Conservation (phyloP, 169 alveolate genomes). For the Plasmodium yoelii region DNA sequence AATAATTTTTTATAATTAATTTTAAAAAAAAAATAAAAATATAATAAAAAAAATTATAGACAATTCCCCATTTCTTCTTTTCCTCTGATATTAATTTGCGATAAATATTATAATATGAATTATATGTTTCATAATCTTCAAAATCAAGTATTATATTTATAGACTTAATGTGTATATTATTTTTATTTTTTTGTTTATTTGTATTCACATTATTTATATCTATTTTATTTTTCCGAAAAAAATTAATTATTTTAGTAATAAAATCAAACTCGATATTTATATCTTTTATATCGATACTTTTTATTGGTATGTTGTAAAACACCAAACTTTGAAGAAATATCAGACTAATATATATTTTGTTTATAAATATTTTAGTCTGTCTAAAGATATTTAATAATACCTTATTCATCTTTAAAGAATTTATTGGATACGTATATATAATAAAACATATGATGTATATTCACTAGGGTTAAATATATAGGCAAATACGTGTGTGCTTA, state of each 20-base stretch:
- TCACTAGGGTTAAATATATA: not conserved
- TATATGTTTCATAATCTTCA: constrained; percentile 14
- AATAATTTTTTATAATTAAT: constrained; percentile 32
- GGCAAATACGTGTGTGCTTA: not conserved
- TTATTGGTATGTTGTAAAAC: constrained; percentile 34
- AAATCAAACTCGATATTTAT: constrained; percentile 25
- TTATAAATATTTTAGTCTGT: constrained; percentile 25
- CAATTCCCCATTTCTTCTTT: not conserved
- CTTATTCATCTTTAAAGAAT: constrained; percentile 31
- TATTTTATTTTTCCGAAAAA: constrained; percentile 10
- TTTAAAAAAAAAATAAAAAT: constrained; percentile 14
- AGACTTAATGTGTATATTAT: constrained; percentile 21
- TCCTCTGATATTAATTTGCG: not conserved
- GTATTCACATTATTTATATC: not conserved
- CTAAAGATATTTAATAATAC: constrained; percentile 20
- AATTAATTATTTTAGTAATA: constrained; percentile 6
- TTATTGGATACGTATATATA: too few species aligned
- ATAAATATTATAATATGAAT: constrained; percentile 31
- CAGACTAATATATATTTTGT: constrained; percentile 9
- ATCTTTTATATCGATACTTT: constrained; percentile 29
- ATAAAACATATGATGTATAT: too few species aligned
- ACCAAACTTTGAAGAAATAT: constrained; percentile 18
- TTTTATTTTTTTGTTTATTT: constrained; percentile 6
- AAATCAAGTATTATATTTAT: constrained; percentile 16
- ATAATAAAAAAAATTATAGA: constrained; percentile 12